These are phyloP conservation scores for Periconia macrospinosa DNA, from an alignment of 2,329 filamentous ascomycete species.

Conservation along the genomic window DNA sequence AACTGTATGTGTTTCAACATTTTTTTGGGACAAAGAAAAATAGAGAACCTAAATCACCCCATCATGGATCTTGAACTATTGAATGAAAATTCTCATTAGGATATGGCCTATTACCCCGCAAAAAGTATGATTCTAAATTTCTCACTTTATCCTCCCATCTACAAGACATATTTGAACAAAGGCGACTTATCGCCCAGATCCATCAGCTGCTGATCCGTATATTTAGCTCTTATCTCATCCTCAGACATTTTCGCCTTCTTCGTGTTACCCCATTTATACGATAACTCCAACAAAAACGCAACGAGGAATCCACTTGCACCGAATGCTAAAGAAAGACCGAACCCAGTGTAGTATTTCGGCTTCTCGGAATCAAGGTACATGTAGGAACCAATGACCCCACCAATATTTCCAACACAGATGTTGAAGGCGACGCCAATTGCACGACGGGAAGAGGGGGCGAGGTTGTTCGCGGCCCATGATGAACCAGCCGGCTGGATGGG, in stretches of 20 bases:
- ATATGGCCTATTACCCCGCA: too few relatives aligned
- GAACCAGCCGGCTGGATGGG: constrained; percentile 33
- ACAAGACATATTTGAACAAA: constrained; percentile 39
- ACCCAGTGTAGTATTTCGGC: constrained; percentile 41
- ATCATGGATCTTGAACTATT: too few relatives aligned
- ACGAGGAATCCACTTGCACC: constrained; percentile 24
- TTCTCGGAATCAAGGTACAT: constrained; percentile 41
- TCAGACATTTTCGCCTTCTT: constrained; percentile 39
- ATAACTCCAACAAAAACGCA: constrained; percentile 27
- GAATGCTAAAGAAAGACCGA: constrained; percentile 37
- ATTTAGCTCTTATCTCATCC: constrained; percentile 38
- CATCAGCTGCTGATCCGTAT: constrained; percentile 41
- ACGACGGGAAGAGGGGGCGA: constrained; percentile 31
- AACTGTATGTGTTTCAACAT: too few relatives aligned
- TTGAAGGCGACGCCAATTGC: constrained; percentile 35
- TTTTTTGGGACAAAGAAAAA: too few relatives aligned
- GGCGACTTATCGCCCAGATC: constrained; percentile 45
- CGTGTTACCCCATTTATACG: constrained; percentile 39
- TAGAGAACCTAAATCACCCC: too few relatives aligned
- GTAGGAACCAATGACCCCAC: constrained; percentile 35
- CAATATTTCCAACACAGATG: constrained; percentile 31
- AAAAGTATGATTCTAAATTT: too few relatives aligned
- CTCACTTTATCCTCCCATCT: too few relatives aligned
- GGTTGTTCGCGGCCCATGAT: constrained; percentile 35
- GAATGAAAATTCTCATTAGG: too few relatives aligned